phyloP scores from a whole-genome alignment of 2,329 filamentous ascomycete species.

The Huntiella moniliformis region DNA sequence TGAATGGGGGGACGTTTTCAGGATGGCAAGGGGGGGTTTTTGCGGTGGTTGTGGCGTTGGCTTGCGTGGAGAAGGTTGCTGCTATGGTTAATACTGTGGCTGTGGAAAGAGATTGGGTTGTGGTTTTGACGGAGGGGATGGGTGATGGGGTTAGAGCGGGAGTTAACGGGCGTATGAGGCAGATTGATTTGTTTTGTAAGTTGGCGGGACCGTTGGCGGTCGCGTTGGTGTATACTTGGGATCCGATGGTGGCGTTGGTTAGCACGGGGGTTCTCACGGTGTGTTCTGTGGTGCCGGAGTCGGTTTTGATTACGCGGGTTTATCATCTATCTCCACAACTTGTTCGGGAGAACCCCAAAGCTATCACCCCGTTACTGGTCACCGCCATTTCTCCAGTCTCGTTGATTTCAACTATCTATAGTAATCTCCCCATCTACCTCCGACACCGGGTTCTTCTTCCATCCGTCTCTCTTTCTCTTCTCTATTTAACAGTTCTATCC shows the following conservation, averaged over 20 bases:
- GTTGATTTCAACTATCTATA: not conserved
- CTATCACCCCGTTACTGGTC: not conserved
- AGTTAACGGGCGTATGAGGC: slow-evolving; percentile 41
- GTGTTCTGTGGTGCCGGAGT: slow-evolving; percentile 30
- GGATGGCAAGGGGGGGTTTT: slow-evolving; percentile 16
- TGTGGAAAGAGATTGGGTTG: slow-evolving; percentile 53
- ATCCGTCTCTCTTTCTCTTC: slow-evolving; percentile 37
- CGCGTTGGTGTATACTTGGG: slow-evolving; percentile 30
- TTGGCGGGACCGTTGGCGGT: slow-evolving; percentile 37
- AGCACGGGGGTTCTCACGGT: slow-evolving; percentile 30
- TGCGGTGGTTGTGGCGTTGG: slow-evolving; percentile 27
- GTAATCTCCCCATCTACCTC: slow-evolving; percentile 27
- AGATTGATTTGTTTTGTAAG: slow-evolving; percentile 42
- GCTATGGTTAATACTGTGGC: slow-evolving; percentile 47
- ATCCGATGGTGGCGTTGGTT: slow-evolving; percentile 27
- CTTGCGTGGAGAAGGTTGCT: slow-evolving; percentile 50
- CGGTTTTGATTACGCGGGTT: slow-evolving; percentile 27
- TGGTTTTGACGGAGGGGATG: slow-evolving; percentile 19
- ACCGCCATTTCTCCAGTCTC: not conserved
- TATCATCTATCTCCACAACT: slow-evolving; percentile 15
- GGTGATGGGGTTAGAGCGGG: slow-evolving; percentile 16
- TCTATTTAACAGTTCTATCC: slow-evolving; percentile 43
- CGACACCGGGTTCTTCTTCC: slow-evolving; percentile 37
- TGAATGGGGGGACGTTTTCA: not conserved
- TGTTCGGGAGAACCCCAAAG: not conserved